Evolutionary conservation across 208 protist genomes (phyloP).

Genomic region (Leishmania martiniquensis): DNA sequence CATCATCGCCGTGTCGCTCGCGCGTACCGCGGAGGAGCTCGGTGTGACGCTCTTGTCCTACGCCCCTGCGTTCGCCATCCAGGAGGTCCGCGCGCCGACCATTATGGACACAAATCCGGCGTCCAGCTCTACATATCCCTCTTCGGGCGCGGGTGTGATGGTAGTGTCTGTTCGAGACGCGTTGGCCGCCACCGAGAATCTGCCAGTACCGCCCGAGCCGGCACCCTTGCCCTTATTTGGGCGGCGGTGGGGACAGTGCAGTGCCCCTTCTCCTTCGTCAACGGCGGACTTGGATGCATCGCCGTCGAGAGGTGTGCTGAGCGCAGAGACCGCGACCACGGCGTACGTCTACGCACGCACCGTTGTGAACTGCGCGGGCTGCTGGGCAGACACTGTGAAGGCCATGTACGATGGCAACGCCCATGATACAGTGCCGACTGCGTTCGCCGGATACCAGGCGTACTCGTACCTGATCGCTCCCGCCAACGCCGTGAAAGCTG

Average conservation of each 20-base stretch:
- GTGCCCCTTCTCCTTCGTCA: neutral
- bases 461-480: slow-evolving; percentile 70
- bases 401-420: slow-evolving; percentile 45
- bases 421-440: slow-evolving; percentile 31
- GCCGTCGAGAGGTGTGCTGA: neutral
- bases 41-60: slow-evolving; percentile 76
- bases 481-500: slow-evolving; percentile 31
- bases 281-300: neutral
- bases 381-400: slow-evolving; percentile 63
- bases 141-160: slow-evolving; percentile 8
- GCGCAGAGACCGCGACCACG: neutral
- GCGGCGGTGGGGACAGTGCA: neutral
- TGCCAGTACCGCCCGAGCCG: neutral
- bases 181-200: neutral
- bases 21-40: slow-evolving; percentile 71
- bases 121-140: neutral
- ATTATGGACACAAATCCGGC: neutral
- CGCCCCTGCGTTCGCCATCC: slow-evolving; percentile 36
- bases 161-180: slow-evolving; percentile 22
- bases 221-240: neutral
- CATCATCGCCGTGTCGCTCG: slow-evolving; percentile 46
- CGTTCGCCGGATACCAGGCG: slow-evolving; percentile 40
- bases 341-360: slow-evolving; percentile 46
- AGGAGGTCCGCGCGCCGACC: slow-evolving; percentile 7
- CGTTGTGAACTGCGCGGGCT: slow-evolving; percentile 76